Percentiles rank a stretch among this genome's conserved stretches.
Conservation (phyloP, 2,329 filamentous ascomycete genomes). For the Aspergillus novoparasiticus region DNA sequence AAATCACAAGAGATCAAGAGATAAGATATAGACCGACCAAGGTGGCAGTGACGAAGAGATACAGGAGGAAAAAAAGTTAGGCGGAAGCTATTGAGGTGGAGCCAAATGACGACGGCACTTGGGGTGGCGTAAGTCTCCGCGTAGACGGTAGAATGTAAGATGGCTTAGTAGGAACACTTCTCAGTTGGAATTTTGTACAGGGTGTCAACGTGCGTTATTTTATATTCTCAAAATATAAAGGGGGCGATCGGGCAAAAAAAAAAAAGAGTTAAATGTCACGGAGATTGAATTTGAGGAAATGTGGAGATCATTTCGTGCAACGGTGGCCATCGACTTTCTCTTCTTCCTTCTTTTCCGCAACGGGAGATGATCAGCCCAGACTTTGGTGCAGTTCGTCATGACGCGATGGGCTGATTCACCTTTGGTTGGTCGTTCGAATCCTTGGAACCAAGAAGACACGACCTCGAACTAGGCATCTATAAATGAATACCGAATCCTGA, state of each 20-base stretch:
- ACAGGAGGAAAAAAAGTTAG: background rate
- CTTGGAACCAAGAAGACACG: background rate
- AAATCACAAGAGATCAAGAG: background rate
- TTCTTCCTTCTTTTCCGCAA: background rate
- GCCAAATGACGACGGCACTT: slow-evolving; percentile 1
- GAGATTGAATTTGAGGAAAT: background rate
- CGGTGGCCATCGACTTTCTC: background rate
- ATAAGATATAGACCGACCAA: background rate
- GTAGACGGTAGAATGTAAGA: background rate
- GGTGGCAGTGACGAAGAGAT: background rate
- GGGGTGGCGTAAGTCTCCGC: background rate
- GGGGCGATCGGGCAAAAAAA: background rate
- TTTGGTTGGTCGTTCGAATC: background rate
- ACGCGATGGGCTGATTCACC: background rate
- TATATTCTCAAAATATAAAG: background rate
- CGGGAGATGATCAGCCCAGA: background rate
- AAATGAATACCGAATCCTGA: background rate
- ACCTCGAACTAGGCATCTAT: background rate
- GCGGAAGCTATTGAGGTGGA: background rate
- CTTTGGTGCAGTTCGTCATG: background rate
- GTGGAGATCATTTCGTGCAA: slow-evolving; percentile 5
- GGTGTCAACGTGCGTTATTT: background rate
- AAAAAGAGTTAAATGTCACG: background rate
- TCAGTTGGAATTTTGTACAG: background rate
- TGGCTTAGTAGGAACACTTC: background rate